Evolutionary conservation across 192 early-diverging fungal species (phyloP).

Genomic region (Mortierella claussenii): DNA sequence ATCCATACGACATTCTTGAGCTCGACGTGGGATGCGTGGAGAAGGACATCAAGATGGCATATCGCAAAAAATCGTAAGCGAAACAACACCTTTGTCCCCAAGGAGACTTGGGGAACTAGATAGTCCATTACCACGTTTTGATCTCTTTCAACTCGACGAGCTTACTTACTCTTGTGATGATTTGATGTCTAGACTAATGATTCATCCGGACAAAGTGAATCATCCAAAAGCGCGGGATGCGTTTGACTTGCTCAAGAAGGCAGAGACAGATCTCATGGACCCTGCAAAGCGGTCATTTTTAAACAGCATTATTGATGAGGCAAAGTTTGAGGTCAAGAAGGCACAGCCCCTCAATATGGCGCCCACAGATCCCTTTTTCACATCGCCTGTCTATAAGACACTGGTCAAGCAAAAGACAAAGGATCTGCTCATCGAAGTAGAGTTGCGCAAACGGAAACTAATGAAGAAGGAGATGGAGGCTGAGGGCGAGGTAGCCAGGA

Average conservation of each 20-base stretch:
- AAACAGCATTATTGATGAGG: constrained; percentile 65
- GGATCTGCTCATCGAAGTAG: constrained; percentile 62
- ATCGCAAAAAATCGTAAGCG: constrained; percentile 66
- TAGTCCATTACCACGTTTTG: no score
- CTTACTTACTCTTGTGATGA: no score
- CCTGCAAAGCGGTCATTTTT: constrained; percentile 55
- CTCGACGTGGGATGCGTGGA: constrained; percentile 51
- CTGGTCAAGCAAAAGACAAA: constrained; percentile 62
- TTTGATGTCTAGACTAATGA: constrained; percentile 53
- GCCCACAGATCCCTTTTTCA: constrained; percentile 58
- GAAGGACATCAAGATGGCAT: constrained; percentile 65
- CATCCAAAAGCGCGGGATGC: constrained; percentile 65
- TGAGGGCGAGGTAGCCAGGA: constrained; percentile 59
- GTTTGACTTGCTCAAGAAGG: constrained; percentile 67
- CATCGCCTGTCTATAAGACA: constrained; percentile 53
- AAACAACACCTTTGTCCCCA: neutral
- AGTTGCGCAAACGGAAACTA: constrained; percentile 59
- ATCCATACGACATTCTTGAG: constrained; percentile 68
- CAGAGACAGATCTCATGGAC: constrained; percentile 67
- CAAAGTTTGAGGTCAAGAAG: constrained; percentile 58
- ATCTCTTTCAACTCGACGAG: no score
- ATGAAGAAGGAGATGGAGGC: constrained; percentile 69
- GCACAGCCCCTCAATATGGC: constrained; percentile 45
- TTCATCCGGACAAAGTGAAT: constrained; percentile 70
- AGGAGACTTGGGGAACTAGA: no score